phyloP scores from a whole-genome alignment of 169 alveolate genomes.

The Plasmodium adleri region DNA sequence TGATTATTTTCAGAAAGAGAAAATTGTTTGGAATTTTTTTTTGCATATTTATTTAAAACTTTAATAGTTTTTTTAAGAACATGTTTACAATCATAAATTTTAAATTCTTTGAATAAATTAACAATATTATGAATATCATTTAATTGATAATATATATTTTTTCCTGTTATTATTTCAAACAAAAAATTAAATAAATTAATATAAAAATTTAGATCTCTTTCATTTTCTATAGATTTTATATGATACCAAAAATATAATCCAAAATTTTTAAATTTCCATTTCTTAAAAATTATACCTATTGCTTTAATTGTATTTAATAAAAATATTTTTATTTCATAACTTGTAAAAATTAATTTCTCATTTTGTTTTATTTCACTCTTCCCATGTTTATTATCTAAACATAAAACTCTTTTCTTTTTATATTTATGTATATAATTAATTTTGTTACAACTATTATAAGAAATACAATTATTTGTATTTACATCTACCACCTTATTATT shows the following conservation, averaged over 20 bases:
- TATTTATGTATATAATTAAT: neutral
- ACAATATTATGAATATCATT: slow-evolving; percentile 35
- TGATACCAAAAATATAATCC: slow-evolving; percentile 69
- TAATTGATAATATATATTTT: slow-evolving; percentile 36
- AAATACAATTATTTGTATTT: neutral
- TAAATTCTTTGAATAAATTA: slow-evolving; percentile 45
- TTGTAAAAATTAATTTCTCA: slow-evolving; percentile 25
- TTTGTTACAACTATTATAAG: neutral
- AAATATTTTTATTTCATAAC: slow-evolving; percentile 37
- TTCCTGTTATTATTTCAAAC: slow-evolving; percentile 67
- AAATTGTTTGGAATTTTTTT: slow-evolving; percentile 29
- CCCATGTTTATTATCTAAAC: neutral
- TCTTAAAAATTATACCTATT: slow-evolving; percentile 29
- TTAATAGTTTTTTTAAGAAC: slow-evolving; percentile 47
- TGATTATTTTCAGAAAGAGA: slow-evolving; percentile 26
- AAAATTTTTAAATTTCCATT: slow-evolving; percentile 41
- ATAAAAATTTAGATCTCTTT: slow-evolving; percentile 25
- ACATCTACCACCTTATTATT: neutral
- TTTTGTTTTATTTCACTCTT: neutral
- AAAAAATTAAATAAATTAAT: slow-evolving; percentile 31
- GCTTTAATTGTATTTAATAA: slow-evolving; percentile 62
- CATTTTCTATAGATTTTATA: slow-evolving; percentile 59
- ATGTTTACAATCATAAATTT: slow-evolving; percentile 52
- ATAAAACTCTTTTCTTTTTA: neutral
- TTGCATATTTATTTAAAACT: slow-evolving; percentile 38